phyloP scores from a whole-genome alignment of 164 flowering plant genomes.

The Vitis cinerea region DNA sequence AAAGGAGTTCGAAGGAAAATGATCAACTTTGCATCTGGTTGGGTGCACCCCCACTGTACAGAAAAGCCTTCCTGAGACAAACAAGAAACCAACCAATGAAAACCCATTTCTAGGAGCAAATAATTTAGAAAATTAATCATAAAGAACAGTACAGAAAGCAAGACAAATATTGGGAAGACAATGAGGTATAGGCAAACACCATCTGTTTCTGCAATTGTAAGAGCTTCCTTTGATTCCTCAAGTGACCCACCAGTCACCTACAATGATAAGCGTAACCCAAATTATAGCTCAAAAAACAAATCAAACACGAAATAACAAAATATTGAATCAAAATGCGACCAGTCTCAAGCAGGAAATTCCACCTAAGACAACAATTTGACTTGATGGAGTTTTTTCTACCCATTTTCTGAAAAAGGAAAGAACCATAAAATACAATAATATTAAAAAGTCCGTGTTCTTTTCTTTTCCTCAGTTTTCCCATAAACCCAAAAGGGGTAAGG shows the following conservation, averaged over 20 bases:
- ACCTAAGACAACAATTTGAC: no score
- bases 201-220: slow-evolving; percentile 93
- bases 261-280: slow-evolving; percentile 8
- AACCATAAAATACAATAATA: background rate
- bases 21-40: slow-evolving; percentile 79
- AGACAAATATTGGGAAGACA: background rate
- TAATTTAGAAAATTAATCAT: background rate
- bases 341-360: no score
- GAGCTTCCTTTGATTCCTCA: slow-evolving; percentile 91
- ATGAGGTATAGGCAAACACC: slow-evolving; percentile 35
- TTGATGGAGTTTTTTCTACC: no score
- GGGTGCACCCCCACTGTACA: slow-evolving; percentile 99
- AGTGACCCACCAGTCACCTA: slow-evolving; percentile 99
- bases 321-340: background rate
- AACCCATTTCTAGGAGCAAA: background rate
- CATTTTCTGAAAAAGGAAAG: background rate
- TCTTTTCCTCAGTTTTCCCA: background rate
- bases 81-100: slow-evolving; percentile 5
- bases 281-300: background rate
- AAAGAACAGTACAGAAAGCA: background rate
- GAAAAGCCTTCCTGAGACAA: slow-evolving; percentile 74
- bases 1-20: slow-evolving; percentile 7
- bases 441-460: background rate
- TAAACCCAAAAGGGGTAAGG: no score
- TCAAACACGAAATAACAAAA: background rate